Base-by-base conservation (phyloP, 2,329 filamentous ascomycete genomes). In the Aspergillus ochraceus region DNA sequence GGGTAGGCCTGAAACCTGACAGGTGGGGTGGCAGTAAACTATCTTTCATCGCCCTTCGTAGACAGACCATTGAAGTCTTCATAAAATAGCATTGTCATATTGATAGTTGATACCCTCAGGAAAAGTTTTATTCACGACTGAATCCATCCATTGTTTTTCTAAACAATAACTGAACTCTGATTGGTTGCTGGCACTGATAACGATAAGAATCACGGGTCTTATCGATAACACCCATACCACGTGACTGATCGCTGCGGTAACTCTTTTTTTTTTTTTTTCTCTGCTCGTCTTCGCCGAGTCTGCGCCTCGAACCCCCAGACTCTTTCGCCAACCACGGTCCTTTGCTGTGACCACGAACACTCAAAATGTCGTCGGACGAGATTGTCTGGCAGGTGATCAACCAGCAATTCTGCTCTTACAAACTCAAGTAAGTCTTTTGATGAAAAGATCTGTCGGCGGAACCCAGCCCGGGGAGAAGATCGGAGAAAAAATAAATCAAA, bases 321-420 rank as follows among this genome's bases (percentile, higher is more conserved):
- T 42, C 26, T 30, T 42, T 42, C 36, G 24, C 17, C 42, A 47
- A 26, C 39, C 39, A 22, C 39, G 39, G 53, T 26, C 42, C 17
- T 20, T 32, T 8, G 19, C 24, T 19, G 45, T 36, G 53, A 47
- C 39, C 42, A 9, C 29, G 17, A 32, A 2, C 12, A 22, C 26
- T 54, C 56, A 67, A 64, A 59, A 96, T 95, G 90, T 87, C 91
- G 60, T 96, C 92, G 64, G 94, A 98, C 83, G 94, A 98, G 79
- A 96, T 98, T 66, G 89, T 98, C 65, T 99, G 95, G 95, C 88
- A 93, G 76, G 91, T 97, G 59, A 97, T 97, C 68, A 96, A 96
- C 79, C 91, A 95, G 79, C 90, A 94, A 74, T 96, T 95, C 76
- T 98, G 95, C 81, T 89, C 90, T 54, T 98, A 93, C 83, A 97